Evolutionary conservation across 2,329 filamentous ascomycete genomes (phyloP).

Genomic region (Hypocrella siamensis): DNA sequence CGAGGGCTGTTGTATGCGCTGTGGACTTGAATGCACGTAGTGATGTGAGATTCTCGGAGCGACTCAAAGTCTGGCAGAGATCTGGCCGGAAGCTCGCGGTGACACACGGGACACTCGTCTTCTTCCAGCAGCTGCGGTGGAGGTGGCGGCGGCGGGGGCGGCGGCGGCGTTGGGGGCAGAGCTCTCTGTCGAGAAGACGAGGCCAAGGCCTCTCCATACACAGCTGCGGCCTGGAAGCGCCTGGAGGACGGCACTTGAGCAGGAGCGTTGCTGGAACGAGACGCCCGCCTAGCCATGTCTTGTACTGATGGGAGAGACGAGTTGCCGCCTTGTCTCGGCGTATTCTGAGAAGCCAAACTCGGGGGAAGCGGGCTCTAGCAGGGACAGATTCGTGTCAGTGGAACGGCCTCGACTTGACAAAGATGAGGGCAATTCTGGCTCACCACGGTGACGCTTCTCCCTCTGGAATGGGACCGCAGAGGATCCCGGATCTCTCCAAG

Average conservation of each 20-base stretch:
- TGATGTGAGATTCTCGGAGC: constrained; percentile 42
- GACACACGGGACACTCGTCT: constrained; percentile 67
- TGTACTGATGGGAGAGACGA: too few species aligned
- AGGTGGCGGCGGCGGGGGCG: constrained; percentile 28
- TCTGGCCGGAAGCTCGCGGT: constrained; percentile 49
- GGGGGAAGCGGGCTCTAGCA: too few species aligned
- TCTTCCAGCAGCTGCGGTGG: constrained; percentile 48
- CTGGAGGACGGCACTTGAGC: too few species aligned
- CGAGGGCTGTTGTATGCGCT: constrained; percentile 29
- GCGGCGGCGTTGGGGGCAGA: constrained; percentile 14
- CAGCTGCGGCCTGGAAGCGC: constrained; percentile 6
- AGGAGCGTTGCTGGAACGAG: too few species aligned
- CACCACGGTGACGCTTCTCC: constrained; percentile 36
- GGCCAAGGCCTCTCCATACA: constrained; percentile 12
- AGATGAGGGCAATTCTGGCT: too few species aligned
- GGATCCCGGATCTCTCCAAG: constrained; percentile 16
- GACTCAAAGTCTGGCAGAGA: constrained; percentile 35
- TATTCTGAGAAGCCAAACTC: too few species aligned
- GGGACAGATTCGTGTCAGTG: too few species aligned
- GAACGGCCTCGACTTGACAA: too few species aligned
- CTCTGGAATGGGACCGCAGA: constrained; percentile 17
- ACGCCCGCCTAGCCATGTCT: too few species aligned
- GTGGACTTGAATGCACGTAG: constrained; percentile 37
- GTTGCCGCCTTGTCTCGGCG: too few species aligned
- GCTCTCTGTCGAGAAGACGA: constrained; percentile 23